Evolutionary conservation across 805 yeast species (phyloP), one percentile per base, ranked within the genome.

Genomic region (Wickerhamiella dianesei): DNA sequence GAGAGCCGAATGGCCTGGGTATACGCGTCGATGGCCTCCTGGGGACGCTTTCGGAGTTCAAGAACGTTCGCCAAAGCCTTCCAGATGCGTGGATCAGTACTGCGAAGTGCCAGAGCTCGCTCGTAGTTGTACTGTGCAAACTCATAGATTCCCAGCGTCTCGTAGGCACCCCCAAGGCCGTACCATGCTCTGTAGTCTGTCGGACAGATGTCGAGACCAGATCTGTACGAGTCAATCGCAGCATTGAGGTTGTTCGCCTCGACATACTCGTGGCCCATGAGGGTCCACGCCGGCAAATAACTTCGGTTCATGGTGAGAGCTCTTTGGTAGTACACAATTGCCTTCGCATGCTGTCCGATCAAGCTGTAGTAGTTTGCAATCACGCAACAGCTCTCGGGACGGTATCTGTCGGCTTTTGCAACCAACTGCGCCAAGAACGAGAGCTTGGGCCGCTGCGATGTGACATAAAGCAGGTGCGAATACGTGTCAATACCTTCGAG

Each of bases 231-330:
- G 67, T 89, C 96, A 46, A 92, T 92, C 1, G 98, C 98, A 1
- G 97, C 97, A 63, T 92, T 95, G 1, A 95, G 82, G 64, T 92
- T 92, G 59, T 89, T 88, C 56, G 92, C 71, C 62, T 92, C 99
- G 14, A 92, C 94, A 66, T 85, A 92, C 65, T 92, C 99, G 64
- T 92, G 99, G 9, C 99, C 99, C 96, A 92, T 87, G 48, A 92
- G 69, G 0, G 97, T 92, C 97, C 97, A 92, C 0, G 97, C 96
- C 52, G 86, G 77, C 17, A 87, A 68, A 55, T 94, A 85, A 54
- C 77, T 77, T 50, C 82, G 76, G 60, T 87, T 83, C 50, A 92
- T 69, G 0, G 84, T 76, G 36, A 92, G 67, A 0, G 98, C 98
- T 47, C 97, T 72, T 56, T 86, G 81, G 59, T 88, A 92, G 64